A percentile compares a stretch with the other conserved stretches of the same genome.
These are phyloP conservation scores for Fraxinus sp. DNA, from an alignment of 305 asterid genomes.

Conservation along the genomic window DNA sequence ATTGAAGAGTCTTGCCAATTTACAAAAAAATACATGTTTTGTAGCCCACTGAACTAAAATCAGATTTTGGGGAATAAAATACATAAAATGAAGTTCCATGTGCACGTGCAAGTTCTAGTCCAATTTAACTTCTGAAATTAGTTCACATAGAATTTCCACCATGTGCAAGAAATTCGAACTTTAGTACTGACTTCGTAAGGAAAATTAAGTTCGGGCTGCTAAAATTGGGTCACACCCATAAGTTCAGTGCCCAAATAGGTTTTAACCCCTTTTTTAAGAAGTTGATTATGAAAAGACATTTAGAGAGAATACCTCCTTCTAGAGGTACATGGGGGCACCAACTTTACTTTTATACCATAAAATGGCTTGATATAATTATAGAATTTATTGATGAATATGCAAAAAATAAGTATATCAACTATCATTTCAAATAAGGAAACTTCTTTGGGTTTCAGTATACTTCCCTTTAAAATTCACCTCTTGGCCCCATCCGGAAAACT, in stretches of 20 bases:
- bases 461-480: background rate
- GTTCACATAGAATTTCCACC: background rate
- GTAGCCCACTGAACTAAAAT: background rate
- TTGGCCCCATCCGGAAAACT: background rate
- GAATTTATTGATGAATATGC: background rate
- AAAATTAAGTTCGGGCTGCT: background rate
- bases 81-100: background rate
- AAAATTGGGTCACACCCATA: background rate
- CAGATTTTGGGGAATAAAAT: background rate
- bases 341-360: slow-evolving; percentile 10
- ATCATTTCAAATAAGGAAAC: background rate
- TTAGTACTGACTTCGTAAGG: background rate
- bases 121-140: background rate
- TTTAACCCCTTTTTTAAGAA: background rate
- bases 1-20: background rate
- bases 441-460: background rate
- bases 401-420: background rate
- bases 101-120: background rate
- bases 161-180: background rate
- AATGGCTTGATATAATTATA: background rate
- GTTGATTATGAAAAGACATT: background rate
- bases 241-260: background rate
- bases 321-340: background rate
- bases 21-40: background rate
- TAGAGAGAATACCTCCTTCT: background rate